Evolutionary conservation across 2,329 filamentous ascomycete species (phyloP).

Genomic region (Thermothelomyces thermophilus): DNA sequence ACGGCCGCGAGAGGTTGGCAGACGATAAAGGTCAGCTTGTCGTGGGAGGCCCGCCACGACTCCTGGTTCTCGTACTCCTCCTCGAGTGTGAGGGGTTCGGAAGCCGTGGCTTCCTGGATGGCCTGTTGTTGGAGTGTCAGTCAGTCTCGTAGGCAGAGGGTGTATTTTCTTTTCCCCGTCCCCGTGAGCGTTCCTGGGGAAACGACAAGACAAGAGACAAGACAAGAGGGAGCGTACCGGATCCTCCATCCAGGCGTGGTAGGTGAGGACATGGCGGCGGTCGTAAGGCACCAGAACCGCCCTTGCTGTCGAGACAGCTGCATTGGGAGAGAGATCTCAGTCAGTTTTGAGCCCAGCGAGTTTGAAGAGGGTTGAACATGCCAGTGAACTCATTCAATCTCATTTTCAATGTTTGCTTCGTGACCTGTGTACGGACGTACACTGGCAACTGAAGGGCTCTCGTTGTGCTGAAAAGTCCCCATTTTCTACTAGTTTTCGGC

Average conservation of each 20-base stretch:
- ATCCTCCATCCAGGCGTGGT: constrained; percentile 91
- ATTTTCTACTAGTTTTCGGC: background rate
- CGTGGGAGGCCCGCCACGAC: constrained; percentile 73
- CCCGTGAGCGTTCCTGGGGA: too few species aligned
- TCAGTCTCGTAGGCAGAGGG: background rate
- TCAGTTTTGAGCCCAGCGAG: background rate
- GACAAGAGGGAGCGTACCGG: constrained; percentile 41
- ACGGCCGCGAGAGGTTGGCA: constrained; percentile 45
- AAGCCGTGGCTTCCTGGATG: constrained; percentile 79
- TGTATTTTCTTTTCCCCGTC: background rate
- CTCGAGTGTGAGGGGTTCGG: constrained; percentile 69
- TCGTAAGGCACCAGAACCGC: constrained; percentile 81
- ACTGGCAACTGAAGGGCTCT: background rate
- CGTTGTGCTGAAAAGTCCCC: background rate
- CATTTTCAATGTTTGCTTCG: constrained; percentile 9
- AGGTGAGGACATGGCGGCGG: constrained; percentile 69
- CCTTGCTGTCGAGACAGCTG: constrained; percentile 60
- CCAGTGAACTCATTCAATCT: constrained; percentile 23
- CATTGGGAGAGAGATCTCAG: background rate
- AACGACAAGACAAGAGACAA: too few species aligned
- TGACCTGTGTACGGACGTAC: background rate
- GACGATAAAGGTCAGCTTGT: constrained; percentile 90
- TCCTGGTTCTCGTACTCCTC: constrained; percentile 87
- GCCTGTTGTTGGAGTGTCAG: constrained; percentile 42
- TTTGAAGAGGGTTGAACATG: background rate